A percentile compares a stretch with the other conserved stretches of the same genome.
Evolutionary conservation across 768 basidiomycete species (phyloP).

Genomic region (Collybia sordida): DNA sequence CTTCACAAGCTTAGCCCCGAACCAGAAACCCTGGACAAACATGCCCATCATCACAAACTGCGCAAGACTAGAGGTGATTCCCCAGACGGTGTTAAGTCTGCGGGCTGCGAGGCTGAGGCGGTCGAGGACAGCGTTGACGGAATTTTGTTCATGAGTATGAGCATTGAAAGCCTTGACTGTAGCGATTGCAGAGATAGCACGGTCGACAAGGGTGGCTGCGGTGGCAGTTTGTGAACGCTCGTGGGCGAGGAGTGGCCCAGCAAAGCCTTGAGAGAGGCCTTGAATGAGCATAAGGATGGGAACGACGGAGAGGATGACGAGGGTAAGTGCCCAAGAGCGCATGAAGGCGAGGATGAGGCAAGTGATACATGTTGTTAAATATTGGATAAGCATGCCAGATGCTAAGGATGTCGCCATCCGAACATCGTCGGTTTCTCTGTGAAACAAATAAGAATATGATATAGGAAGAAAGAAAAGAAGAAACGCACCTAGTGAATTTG

Average conservation of each 20-base stretch:
- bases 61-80: constrained; percentile 58
- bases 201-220: constrained; percentile 81
- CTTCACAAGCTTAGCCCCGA: constrained; percentile 86
- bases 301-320: constrained; percentile 89
- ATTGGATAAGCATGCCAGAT: constrained; percentile 75
- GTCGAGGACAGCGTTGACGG: constrained; percentile 43
- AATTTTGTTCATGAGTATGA: constrained; percentile 43
- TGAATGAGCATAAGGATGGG: constrained; percentile 81
- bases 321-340: constrained; percentile 79
- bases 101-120: constrained; percentile 46
- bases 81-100: constrained; percentile 73
- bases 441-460: background rate
- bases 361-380: constrained; percentile 75
- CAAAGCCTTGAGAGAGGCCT: constrained; percentile 67
- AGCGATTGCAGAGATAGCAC: constrained; percentile 71
- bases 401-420: constrained; percentile 82
- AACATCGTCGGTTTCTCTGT: constrained; percentile 93
- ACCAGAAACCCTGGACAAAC: constrained; percentile 99
- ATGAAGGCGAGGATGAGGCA: constrained; percentile 81
- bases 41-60: constrained; percentile 88
- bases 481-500: constrained; percentile 1
- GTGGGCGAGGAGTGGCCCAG: constrained; percentile 60
- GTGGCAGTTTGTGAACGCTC: constrained; percentile 69
- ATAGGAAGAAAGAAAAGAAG: background rate
- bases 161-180: constrained; percentile 97